Conservation (phyloP, 768 basidiomycete genomes). For the Panaeolus papilionaceus region DNA sequence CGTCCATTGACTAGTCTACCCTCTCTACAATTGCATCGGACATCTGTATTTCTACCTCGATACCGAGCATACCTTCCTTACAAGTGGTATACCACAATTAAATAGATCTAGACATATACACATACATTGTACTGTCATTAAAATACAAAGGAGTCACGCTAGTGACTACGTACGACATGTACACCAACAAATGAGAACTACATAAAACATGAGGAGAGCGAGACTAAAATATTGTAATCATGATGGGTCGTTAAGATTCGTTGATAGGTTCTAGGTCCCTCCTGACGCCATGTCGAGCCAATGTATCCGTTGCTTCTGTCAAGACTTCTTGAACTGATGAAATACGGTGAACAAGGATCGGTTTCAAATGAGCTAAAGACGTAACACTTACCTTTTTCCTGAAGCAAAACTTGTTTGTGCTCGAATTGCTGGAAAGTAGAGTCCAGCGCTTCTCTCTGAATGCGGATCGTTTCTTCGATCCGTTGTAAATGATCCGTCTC, state of each 20-base stretch:
- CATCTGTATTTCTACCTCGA: background rate
- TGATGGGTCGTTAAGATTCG: constrained; percentile 28
- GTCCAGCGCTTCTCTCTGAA: constrained; percentile 44
- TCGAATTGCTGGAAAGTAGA: constrained; percentile 50
- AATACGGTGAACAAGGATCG: background rate
- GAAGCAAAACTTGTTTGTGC: constrained; percentile 45
- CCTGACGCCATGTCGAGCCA: constrained; percentile 36
- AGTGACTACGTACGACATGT: constrained; percentile 1
- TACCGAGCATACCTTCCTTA: background rate
- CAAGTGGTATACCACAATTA: background rate
- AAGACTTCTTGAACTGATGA: constrained; percentile 48
- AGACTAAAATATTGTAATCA: background rate
- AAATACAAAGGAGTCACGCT: constrained; percentile 5
- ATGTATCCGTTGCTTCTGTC: constrained; percentile 44
- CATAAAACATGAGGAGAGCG: constrained; percentile 7
- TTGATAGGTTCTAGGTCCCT: constrained; percentile 33
- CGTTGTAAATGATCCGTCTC: constrained; percentile 52
- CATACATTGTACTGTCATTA: constrained; percentile 10
- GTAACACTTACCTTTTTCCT: constrained; percentile 46
- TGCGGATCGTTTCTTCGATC: constrained; percentile 48
- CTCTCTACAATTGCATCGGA: background rate
- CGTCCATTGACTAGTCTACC: background rate
- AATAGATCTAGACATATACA: background rate
- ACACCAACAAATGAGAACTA: constrained; percentile 5
- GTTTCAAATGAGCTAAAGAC: background rate